Evolutionary conservation across 306 rosid genomes (phyloP), one percentile per base, ranked within the genome.

Genomic region (Cucumis melo): DNA sequence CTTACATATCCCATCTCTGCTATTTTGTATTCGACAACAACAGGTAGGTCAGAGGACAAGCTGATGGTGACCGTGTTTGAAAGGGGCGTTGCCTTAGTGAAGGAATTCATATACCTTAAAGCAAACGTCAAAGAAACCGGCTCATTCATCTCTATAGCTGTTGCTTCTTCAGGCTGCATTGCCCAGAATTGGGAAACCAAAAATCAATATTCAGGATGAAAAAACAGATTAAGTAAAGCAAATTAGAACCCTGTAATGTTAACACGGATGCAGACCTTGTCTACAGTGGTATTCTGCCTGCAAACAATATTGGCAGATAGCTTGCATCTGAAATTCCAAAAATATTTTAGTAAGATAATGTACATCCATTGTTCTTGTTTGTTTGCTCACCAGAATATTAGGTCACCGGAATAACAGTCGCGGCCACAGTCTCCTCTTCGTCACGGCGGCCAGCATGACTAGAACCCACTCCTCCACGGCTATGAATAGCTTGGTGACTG

Each of bases 101-200:
- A 95, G 7, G 93, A 95, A 66, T 95, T 95, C 97, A 95, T 92
- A 76, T 95, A 95, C 71, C 99, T 86, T 80, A 92, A 78, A 32
- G 98, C 93, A 85, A 95, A 95, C 74, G 97, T 85, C 85, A 92
- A 79, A 12, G 93, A 82, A 63, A 95, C 98, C 10, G 97, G 97
- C 78, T 92, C 99, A 10, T 87, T 83, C 98, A 95, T 90, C 78
- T 95, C 96, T 46, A 92, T 82, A 0, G 86, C 80, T 8, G 87
- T 87, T 10, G 91, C 88, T 75, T 87, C 91, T 48, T 87, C 91
- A 36, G 91, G 91, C 91, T 87, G 85, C 78, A 79, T 51, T 70
- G 24, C 20, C 53, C 77, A 67, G 48, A 82, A 29, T 17, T 51
- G 2, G 34, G 5, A 58, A 50, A 14, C 3, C 5, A 66, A 55